Conservation (phyloP, 768 basidiomycete genomes). For the Trametes elegans region DNA sequence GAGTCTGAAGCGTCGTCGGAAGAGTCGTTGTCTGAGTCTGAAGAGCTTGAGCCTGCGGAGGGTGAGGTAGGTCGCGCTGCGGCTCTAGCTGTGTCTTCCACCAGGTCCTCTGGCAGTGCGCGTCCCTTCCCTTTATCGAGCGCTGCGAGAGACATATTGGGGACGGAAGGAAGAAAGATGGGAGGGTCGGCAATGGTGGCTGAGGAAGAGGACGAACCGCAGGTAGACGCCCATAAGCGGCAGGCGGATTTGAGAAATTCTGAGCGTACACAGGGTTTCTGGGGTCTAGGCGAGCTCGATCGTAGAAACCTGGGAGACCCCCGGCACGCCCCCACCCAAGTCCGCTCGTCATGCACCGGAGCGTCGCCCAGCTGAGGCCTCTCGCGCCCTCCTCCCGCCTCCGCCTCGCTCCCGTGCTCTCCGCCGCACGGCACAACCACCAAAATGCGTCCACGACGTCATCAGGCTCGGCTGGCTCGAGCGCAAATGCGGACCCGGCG, state of each 20-base stretch:
- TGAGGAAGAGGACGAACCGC: neutral
- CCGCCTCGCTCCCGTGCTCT: neutral
- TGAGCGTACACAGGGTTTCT: conserved; percentile 9
- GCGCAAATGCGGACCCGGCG: conserved; percentile 1
- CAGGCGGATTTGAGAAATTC: conserved; percentile 8
- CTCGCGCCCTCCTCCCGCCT: conserved; percentile 1
- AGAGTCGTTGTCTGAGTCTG: conserved; percentile 8
- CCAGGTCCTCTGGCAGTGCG: conserved; percentile 20
- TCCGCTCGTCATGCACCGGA: conserved; percentile 16
- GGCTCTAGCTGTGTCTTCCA: neutral
- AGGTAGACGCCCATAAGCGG: neutral
- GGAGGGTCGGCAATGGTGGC: neutral
- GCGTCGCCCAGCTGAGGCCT: conserved; percentile 15
- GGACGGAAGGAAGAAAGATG: neutral
- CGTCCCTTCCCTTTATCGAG: conserved; percentile 46
- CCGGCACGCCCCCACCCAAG: conserved; percentile 2
- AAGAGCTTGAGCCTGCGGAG: conserved; percentile 10
- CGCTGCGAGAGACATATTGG: conserved; percentile 16
- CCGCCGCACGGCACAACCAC: conserved; percentile 11
- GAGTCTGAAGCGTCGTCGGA: conserved; percentile 1
- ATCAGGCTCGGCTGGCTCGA: no score
- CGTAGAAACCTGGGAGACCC: neutral
- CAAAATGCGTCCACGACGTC: conserved; percentile 9
- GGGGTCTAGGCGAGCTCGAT: neutral
- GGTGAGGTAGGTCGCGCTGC: conserved; percentile 1